phyloP scores from a whole-genome alignment of 2,329 filamentous ascomycete genomes.

The Magnaporthiopsis incrustans region DNA sequence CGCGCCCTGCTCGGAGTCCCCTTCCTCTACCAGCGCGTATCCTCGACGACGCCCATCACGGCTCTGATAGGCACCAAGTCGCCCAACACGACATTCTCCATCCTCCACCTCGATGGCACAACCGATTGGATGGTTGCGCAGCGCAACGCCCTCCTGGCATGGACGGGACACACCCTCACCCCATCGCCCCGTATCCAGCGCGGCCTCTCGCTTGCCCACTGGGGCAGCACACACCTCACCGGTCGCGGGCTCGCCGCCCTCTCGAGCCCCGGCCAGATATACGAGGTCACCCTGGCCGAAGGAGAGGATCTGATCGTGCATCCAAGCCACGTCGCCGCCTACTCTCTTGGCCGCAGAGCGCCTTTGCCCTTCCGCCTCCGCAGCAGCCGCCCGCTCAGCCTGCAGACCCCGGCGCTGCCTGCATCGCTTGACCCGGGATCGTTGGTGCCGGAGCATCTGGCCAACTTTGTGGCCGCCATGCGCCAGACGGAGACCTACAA shows the following conservation, averaged over 20 bases:
- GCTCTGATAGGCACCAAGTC: constrained; percentile 85
- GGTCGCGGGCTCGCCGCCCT: constrained; percentile 82
- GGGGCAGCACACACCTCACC: constrained; percentile 84
- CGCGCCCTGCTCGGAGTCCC: constrained; percentile 78
- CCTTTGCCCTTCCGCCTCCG: constrained; percentile 85
- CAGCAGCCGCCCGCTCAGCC: constrained; percentile 58
- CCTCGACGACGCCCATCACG: constrained; percentile 79
- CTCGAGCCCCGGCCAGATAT: constrained; percentile 80
- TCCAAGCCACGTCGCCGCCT: constrained; percentile 86
- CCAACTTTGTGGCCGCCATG: constrained; percentile 66
- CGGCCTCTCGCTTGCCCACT: constrained; percentile 71
- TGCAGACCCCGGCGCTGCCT: constrained; percentile 68
- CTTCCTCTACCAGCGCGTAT: constrained; percentile 88
- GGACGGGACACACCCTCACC: constrained; percentile 82
- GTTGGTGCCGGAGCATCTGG: constrained; percentile 50
- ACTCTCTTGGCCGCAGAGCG: constrained; percentile 64
- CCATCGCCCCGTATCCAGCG: constrained; percentile 69
- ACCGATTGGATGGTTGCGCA: constrained; percentile 94
- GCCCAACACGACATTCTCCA: constrained; percentile 75
- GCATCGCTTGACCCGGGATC: constrained; percentile 20
- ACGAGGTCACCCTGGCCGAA: constrained; percentile 70
- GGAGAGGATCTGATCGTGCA: constrained; percentile 90
- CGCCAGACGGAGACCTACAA: constrained; percentile 67
- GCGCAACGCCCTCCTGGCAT: constrained; percentile 81
- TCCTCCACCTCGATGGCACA: constrained; percentile 85